These are phyloP conservation scores for Multifurca ochricompacta DNA, from an alignment of 768 basidiomycete genomes.

Conservation along the genomic window DNA sequence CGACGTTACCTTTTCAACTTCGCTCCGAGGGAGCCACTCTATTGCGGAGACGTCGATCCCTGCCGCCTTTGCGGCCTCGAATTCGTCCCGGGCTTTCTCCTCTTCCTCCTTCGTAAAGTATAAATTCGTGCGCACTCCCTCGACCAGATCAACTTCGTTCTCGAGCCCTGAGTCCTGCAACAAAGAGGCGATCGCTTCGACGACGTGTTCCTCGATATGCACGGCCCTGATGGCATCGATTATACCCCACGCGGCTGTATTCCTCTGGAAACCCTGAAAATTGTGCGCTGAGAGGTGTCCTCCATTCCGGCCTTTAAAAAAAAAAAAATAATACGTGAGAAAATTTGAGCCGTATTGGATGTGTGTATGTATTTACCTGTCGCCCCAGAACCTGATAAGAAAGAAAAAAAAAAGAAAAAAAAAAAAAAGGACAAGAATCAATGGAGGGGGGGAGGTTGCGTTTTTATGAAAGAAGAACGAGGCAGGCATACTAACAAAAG, in stretches of 20 bases:
- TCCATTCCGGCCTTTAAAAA: constrained; percentile 63
- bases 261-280: constrained; percentile 39
- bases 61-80: constrained; percentile 43
- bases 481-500: constrained; percentile 52
- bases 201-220: constrained; percentile 51
- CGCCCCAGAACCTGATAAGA: constrained; percentile 54
- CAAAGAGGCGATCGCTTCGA: constrained; percentile 40
- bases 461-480: background rate
- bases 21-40: constrained; percentile 39
- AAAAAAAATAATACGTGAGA: background rate
- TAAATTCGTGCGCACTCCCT: constrained; percentile 45
- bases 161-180: constrained; percentile 38
- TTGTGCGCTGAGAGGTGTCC: constrained; percentile 57
- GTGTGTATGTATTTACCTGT: constrained; percentile 65
- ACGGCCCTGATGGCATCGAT: constrained; percentile 49
- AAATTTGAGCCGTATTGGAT: too few species aligned
- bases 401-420: too few species aligned
- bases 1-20: constrained; percentile 40
- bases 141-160: constrained; percentile 52
- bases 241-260: constrained; percentile 35
- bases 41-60: constrained; percentile 41
- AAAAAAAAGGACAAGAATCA: too few species aligned
- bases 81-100: constrained; percentile 35
- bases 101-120: constrained; percentile 43
- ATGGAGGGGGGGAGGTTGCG: too few species aligned